phyloP scores from a whole-genome alignment of 2,329 filamentous ascomycete species.

The Aureobasidium sp. region DNA sequence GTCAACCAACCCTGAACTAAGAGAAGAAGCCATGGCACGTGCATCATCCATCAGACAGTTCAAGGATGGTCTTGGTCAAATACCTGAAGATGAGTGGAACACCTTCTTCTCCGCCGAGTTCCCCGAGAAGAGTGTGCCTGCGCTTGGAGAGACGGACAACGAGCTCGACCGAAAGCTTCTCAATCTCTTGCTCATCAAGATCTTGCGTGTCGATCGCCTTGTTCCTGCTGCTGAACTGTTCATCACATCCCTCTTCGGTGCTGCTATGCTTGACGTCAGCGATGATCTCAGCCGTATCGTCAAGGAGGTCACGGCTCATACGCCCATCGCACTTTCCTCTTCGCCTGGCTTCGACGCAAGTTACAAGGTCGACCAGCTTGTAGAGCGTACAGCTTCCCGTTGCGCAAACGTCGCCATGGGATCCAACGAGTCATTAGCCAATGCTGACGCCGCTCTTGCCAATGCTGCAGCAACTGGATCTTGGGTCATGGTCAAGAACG shows the following conservation, averaged over 20 bases:
- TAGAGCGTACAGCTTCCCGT: constrained; percentile 70
- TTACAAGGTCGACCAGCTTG: constrained; percentile 96
- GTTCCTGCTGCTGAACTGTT: constrained; percentile 91
- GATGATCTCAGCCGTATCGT: constrained; percentile 84
- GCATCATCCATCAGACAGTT: constrained; percentile 65
- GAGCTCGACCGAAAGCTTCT: constrained; percentile 69
- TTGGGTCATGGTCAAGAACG: constrained; percentile 99
- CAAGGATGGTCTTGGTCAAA: constrained; percentile 61
- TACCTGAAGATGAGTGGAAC: constrained; percentile 64
- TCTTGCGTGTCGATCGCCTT: constrained; percentile 92
- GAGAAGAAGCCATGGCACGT: constrained; percentile 60
- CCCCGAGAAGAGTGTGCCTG: constrained; percentile 76
- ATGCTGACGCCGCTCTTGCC: constrained; percentile 89
- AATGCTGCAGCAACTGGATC: constrained; percentile 85
- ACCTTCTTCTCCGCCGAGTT: constrained; percentile 78
- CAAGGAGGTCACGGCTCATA: constrained; percentile 71
- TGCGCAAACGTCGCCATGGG: constrained; percentile 99
- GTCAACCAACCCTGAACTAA: constrained; percentile 58
- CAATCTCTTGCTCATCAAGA: constrained; percentile 83
- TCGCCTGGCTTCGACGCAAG: constrained; percentile 96
- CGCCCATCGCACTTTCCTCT: constrained; percentile 86
- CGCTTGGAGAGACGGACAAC: constrained; percentile 60
- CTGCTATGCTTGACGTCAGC: constrained; percentile 71
- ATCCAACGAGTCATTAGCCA: constrained; percentile 86
- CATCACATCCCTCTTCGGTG: constrained; percentile 75